Percentiles rank a stretch among this genome's conserved stretches.
Evolutionary conservation across 2,329 filamentous ascomycete genomes (phyloP).

Genomic region (Camillea tinctor): DNA sequence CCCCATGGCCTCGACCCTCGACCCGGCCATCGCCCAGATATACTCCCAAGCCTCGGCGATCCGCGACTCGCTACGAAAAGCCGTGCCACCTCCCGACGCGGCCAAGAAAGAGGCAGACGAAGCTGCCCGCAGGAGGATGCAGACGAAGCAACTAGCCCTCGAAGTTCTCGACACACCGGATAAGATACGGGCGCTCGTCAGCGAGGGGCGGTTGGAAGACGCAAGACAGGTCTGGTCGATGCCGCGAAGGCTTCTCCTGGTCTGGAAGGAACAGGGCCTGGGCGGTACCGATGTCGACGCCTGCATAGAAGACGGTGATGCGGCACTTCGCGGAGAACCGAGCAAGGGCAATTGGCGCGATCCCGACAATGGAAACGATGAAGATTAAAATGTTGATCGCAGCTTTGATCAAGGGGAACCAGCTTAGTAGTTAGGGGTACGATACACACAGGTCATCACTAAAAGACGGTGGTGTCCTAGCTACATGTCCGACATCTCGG

Average conservation of each 20-base stretch:
- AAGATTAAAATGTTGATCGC: slow-evolving; percentile 13
- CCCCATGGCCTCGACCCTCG: slow-evolving; percentile 69
- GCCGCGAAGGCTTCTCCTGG: slow-evolving; percentile 49
- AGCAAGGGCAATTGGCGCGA: slow-evolving; percentile 29
- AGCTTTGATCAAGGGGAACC: not conserved
- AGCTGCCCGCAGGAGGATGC: slow-evolving; percentile 34
- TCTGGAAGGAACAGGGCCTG: slow-evolving; percentile 54
- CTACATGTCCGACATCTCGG: not conserved
- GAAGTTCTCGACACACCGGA: slow-evolving; percentile 63
- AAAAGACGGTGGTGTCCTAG: not conserved
- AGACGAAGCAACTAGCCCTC: slow-evolving; percentile 56
- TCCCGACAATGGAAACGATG: slow-evolving; percentile 5
- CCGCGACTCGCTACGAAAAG: slow-evolving; percentile 48
- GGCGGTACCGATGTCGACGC: slow-evolving; percentile 55
- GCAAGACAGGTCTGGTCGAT: slow-evolving; percentile 58
- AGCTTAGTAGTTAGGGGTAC: not conserved
- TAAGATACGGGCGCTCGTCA: slow-evolving; percentile 56
- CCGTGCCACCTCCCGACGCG: slow-evolving; percentile 47
- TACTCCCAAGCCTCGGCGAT: slow-evolving; percentile 61
- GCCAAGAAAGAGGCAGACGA: slow-evolving; percentile 37
- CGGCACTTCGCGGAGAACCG: slow-evolving; percentile 38
- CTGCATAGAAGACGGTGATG: slow-evolving; percentile 55
- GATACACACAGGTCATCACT: not conserved
- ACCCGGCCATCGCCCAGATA: slow-evolving; percentile 72
- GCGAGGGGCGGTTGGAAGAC: slow-evolving; percentile 58